phyloP scores from a whole-genome alignment of 1,139 yeast species.

The Kodamaea sp. region DNA sequence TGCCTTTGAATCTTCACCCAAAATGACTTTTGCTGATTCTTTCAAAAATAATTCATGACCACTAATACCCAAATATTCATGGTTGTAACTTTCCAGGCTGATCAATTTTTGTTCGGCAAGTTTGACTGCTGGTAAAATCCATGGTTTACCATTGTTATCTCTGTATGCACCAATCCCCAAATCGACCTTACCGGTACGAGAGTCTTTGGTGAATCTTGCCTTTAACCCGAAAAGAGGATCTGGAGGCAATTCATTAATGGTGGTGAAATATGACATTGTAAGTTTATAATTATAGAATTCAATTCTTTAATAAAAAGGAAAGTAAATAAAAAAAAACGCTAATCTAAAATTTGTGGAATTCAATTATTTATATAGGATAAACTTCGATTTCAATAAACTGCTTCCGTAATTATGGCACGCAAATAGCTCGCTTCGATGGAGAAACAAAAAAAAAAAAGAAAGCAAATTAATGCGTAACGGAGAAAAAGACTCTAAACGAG shows the following conservation, averaged over 20 bases:
- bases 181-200: conserved; percentile 70
- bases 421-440: too few species aligned
- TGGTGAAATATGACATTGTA: conserved; percentile 41
- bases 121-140: conserved; percentile 85
- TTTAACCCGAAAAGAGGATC: conserved; percentile 83
- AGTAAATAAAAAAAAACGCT: not conserved
- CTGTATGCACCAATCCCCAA: conserved; percentile 96
- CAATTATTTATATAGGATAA: too few species aligned
- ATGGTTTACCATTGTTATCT: conserved; percentile 88
- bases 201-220: conserved; percentile 66
- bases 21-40: conserved; percentile 75
- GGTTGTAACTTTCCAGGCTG: conserved; percentile 63
- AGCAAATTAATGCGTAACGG: too few species aligned
- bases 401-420: too few species aligned
- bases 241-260: conserved; percentile 61
- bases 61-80: conserved; percentile 83
- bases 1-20: conserved; percentile 64
- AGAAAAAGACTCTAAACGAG: too few species aligned
- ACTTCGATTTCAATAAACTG: too few species aligned
- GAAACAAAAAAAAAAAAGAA: too few species aligned
- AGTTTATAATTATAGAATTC: not conserved
- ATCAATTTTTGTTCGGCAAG: conserved; percentile 60
- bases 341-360: too few species aligned
- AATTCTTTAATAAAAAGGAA: not conserved
- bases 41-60: conserved; percentile 70